Evolutionary conservation across 2,329 filamentous ascomycete species (phyloP).

Genomic region (Fusarium sacchari): DNA sequence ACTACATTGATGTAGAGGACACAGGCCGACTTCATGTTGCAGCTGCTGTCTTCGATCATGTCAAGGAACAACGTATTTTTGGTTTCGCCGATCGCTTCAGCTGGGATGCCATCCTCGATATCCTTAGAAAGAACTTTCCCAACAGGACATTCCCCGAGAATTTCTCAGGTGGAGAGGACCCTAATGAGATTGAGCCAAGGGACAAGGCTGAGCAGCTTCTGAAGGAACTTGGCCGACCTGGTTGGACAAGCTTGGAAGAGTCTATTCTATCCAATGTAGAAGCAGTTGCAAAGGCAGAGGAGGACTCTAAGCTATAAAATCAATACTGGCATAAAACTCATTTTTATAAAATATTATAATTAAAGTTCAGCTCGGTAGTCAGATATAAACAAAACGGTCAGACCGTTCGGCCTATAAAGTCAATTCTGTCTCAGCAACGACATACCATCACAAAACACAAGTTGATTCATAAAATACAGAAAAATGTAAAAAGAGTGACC

Average conservation of each 20-base stretch:
- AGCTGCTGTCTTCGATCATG: conserved; percentile 57
- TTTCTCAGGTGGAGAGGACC: conserved; percentile 28
- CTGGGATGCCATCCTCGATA: conserved; percentile 54
- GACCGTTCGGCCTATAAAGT: fast-evolving
- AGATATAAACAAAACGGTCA: fast-evolving
- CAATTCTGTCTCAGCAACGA: neutral
- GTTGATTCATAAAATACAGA: fast-evolving
- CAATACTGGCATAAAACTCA: neutral
- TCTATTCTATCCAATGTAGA: neutral
- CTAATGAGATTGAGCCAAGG: conserved; percentile 16
- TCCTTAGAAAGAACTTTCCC: conserved; percentile 40
- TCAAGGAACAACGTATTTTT: conserved; percentile 63
- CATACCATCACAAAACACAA: neutral
- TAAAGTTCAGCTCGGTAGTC: fast-evolving
- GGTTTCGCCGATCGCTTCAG: conserved; percentile 60
- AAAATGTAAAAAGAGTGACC: neutral
- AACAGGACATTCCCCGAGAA: conserved; percentile 36
- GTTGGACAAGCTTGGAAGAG: conserved; percentile 25
- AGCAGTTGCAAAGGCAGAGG: fast-evolving
- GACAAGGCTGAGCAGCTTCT: conserved; percentile 26
- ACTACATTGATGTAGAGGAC: conserved; percentile 60
- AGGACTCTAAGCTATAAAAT: neutral
- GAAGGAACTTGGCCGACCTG: conserved; percentile 15
- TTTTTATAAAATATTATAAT: neutral
- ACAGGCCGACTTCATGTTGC: conserved; percentile 62